Evolutionary conservation across 202 grass and related monocot genomes (phyloP).

Genomic region (Carex sylvatica): DNA sequence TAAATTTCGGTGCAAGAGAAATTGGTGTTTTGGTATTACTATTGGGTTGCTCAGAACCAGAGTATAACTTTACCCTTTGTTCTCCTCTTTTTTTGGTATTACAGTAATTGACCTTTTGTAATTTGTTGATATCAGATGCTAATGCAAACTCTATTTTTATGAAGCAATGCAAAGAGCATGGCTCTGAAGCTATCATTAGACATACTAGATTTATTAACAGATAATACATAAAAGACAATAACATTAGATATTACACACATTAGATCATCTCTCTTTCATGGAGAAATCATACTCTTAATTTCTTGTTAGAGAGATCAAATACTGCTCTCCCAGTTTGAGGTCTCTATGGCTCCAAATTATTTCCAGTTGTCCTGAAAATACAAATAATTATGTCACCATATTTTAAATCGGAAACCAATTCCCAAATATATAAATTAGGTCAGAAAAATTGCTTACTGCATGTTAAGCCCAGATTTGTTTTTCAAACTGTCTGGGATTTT

Average conservation of each 20-base stretch:
- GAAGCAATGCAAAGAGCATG: slow-evolving; percentile 8
- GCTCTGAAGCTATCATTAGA: slow-evolving; percentile 17
- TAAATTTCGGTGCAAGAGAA: not conserved
- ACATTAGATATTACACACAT: slow-evolving; percentile 8
- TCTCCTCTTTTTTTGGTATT: not conserved
- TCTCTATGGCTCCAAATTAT: slow-evolving; percentile 25
- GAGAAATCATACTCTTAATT: slow-evolving; percentile 9
- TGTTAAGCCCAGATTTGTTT: slow-evolving; percentile 52
- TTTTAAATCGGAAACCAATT: not conserved
- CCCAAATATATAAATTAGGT: not conserved
- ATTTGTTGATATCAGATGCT: slow-evolving; percentile 19
- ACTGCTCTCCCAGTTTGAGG: not conserved
- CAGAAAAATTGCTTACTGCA: slow-evolving; percentile 42
- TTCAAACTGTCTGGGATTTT: slow-evolving; percentile 57
- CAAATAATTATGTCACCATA: slow-evolving; percentile 6
- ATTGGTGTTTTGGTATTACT: slow-evolving; percentile 5
- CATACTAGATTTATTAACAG: slow-evolving; percentile 15
- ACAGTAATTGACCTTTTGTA: slow-evolving; percentile 26
- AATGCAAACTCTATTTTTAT: slow-evolving; percentile 2
- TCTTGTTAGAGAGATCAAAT: not conserved
- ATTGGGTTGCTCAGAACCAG: slow-evolving; percentile 20
- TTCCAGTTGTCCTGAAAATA: slow-evolving; percentile 28
- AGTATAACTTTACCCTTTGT: not conserved
- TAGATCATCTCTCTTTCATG: slow-evolving; percentile 2
- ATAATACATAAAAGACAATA: not conserved